phyloP scores from a whole-genome alignment of 2,329 filamentous ascomycete genomes.

The Huntiella moniliformis region DNA sequence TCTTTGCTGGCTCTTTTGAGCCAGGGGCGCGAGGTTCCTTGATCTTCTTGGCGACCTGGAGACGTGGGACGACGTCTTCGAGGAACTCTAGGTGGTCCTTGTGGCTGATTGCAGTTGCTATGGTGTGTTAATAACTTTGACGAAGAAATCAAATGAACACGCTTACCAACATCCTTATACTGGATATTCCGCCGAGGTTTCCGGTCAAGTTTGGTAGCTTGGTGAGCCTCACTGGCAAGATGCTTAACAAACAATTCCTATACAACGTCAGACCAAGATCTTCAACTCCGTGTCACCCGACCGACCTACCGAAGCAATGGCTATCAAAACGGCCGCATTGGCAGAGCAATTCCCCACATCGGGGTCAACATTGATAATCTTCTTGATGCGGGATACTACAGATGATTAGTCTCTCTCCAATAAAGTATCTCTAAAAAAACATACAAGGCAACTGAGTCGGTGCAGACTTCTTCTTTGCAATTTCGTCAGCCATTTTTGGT shows the following conservation, averaged over 20 bases:
- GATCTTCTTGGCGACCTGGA: conserved; percentile 59
- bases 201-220: conserved; percentile 73
- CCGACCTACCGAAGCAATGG: conserved; percentile 56
- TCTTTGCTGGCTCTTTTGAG: conserved; percentile 22
- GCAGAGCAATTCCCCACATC: conserved; percentile 77
- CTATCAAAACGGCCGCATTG: conserved; percentile 86
- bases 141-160: not conserved
- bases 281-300: conserved; percentile 1
- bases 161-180: conserved; percentile 74
- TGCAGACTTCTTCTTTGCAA: conserved; percentile 40
- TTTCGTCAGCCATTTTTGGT: conserved; percentile 6
- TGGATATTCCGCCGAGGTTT: conserved; percentile 89
- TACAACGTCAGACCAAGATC: conserved; percentile 8
- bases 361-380: conserved; percentile 76
- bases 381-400: conserved; percentile 81
- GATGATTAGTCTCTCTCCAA: not conserved
- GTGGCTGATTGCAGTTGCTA: conserved; percentile 63
- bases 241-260: conserved; percentile 94
- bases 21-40: conserved; percentile 40
- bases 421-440: conserved; percentile 17
- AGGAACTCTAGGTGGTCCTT: conserved; percentile 93
- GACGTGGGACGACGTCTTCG: conserved; percentile 75
- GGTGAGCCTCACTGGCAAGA: conserved; percentile 66
- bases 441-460: conserved; percentile 68
- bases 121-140: not conserved